Evolutionary conservation across 345 rosid genomes (phyloP).

Genomic region (Rhizophora apiculata): DNA sequence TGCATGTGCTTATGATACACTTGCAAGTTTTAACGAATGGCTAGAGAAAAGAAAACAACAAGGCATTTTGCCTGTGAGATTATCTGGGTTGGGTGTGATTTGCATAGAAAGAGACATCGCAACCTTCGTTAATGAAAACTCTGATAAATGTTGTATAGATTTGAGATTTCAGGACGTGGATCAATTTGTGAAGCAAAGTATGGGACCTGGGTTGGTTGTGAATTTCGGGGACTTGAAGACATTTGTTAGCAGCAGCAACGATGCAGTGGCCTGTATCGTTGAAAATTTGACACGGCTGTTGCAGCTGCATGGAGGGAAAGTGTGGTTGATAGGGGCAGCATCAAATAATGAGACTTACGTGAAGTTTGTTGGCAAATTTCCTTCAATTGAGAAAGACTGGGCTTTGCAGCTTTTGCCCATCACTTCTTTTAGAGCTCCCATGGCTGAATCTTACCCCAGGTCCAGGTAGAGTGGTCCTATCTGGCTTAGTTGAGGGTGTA

Average conservation of each 20-base stretch:
- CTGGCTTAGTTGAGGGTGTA: neutral
- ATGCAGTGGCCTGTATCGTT: conserved; percentile 39
- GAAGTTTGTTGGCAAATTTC: conserved; percentile 52
- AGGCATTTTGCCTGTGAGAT: conserved; percentile 32
- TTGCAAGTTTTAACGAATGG: conserved; percentile 40
- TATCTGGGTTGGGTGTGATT: conserved; percentile 41
- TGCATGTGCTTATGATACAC: conserved; percentile 46
- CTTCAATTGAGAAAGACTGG: conserved; percentile 68
- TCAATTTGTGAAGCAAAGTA: conserved; percentile 34
- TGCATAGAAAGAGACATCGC: conserved; percentile 41
- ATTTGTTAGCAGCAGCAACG: conserved; percentile 22
- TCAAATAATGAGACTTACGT: conserved; percentile 53
- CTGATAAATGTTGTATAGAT: conserved; percentile 31
- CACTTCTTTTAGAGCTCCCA: conserved; percentile 40
- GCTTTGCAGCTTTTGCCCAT: conserved; percentile 75
- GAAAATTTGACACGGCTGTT: conserved; percentile 45
- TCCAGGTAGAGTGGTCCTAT: conserved; percentile 53
- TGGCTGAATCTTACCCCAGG: conserved; percentile 51
- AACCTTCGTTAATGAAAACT: conserved; percentile 26
- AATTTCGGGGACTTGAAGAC: conserved; percentile 60
- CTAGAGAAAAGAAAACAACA: conserved; percentile 35
- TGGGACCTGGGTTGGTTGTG: conserved; percentile 49
- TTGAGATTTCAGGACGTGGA: conserved; percentile 47
- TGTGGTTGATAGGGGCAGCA: conserved; percentile 65
- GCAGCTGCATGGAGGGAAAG: conserved; percentile 39